These are phyloP conservation scores for Xylariaceae sp. DNA, from an alignment of 2,329 filamentous ascomycete species.

Conservation along the genomic window DNA sequence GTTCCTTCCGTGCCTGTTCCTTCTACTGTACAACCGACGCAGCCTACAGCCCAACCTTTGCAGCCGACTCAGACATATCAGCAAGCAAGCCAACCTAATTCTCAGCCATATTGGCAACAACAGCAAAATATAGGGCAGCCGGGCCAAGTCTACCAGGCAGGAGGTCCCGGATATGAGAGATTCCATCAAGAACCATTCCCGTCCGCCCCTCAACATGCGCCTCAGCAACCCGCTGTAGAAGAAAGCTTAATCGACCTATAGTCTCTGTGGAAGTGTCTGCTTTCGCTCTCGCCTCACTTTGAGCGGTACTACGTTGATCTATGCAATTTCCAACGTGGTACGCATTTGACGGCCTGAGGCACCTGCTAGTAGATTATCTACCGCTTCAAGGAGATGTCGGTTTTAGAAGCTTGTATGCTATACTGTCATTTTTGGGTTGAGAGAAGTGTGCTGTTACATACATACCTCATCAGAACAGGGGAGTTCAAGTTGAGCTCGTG, in stretches of 20 bases:
- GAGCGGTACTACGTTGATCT: neutral
- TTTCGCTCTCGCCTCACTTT: neutral
- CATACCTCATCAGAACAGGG: slow-evolving; percentile 1
- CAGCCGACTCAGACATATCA: slow-evolving; percentile 34
- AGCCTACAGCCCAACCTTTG: slow-evolving; percentile 25
- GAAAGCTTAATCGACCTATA: slow-evolving; percentile 77
- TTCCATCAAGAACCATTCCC: slow-evolving; percentile 61
- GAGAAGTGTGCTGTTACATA: neutral
- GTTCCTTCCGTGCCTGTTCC: slow-evolving; percentile 36
- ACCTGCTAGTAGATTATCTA: neutral
- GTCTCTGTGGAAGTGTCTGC: neutral
- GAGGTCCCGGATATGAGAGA: slow-evolving; percentile 38
- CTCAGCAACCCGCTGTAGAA: slow-evolving; percentile 56
- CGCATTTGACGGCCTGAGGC: neutral
- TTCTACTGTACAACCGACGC: slow-evolving; percentile 22
- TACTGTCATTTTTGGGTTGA: neutral
- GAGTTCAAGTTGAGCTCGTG: neutral
- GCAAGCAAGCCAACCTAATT: slow-evolving; percentile 32
- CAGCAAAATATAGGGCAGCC: slow-evolving; percentile 39
- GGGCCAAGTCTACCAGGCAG: slow-evolving; percentile 35
- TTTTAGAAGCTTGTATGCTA: neutral
- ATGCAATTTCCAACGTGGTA: neutral
- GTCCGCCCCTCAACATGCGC: slow-evolving; percentile 57
- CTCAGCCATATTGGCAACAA: slow-evolving; percentile 48
- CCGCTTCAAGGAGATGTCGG: neutral